phyloP scores from a whole-genome alignment of 164 flowering plant genomes.

The Echeveria elegans region DNA sequence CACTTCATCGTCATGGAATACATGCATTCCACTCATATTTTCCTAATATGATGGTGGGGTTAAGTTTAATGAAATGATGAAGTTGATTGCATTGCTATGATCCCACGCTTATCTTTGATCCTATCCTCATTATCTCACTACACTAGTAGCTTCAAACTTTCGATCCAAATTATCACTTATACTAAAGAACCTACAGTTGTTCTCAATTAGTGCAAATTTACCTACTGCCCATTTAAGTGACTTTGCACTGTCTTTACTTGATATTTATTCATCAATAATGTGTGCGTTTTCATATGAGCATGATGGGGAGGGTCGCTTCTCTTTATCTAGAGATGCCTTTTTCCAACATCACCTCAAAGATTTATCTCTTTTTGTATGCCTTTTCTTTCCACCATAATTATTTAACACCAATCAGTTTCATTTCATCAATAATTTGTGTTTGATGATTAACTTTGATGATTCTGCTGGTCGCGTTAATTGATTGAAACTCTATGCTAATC shows the following conservation, averaged over 20 bases:
- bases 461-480: too few relatives aligned
- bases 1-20: too few relatives aligned
- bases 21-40: too few relatives aligned
- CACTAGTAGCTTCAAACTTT: background rate
- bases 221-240: background rate
- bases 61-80: too few relatives aligned
- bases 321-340: background rate
- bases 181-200: background rate
- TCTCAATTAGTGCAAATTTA: background rate
- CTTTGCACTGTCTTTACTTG: background rate
- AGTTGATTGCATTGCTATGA: too few relatives aligned
- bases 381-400: background rate
- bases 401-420: slow-evolving; percentile 5
- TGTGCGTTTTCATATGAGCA: background rate
- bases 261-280: background rate
- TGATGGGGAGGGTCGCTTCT: slow-evolving; percentile 6
- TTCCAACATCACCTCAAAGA: slow-evolving; percentile 2
- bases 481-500: slow-evolving; percentile 4
- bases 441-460: background rate
- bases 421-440: background rate
- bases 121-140: background rate
- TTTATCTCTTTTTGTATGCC: background rate
- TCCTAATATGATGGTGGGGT: too few relatives aligned
- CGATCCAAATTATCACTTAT: background rate
- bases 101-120: too few relatives aligned